Evolutionary conservation across 345 rosid genomes (phyloP), one percentile per base, ranked within the genome.

Genomic region (Linum lewisii): DNA sequence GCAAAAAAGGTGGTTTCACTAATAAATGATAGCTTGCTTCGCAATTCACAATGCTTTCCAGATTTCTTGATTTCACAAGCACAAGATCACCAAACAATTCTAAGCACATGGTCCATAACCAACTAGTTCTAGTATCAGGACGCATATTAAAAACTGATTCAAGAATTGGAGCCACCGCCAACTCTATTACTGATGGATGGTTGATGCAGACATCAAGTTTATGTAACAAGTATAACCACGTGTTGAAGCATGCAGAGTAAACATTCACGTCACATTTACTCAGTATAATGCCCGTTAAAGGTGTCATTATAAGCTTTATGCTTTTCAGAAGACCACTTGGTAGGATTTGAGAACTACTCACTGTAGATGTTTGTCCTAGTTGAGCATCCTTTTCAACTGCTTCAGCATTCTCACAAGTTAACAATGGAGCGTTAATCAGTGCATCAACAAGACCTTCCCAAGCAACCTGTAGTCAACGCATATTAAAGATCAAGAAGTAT

Each of bases 381-480:
- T 61, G 66, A 58, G 24, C 24, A 25, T 54, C 69, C 66, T 63
- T 71, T 38, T 64, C 66, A 58, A 54, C 25, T 18, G 51, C 59
- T 58, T 53, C 54, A 42, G 51, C 60, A 26, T 23, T 58, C 54
- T 42, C 66, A 60, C 32, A 60, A 62, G 58, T 67, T 45, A 64
- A 51, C 11, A 44, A 4, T 52, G 65, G 57, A 54, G 63, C 68
- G n/a, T 65, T 63, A 64, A 77, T 58, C 62, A 81, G 70, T 58
- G 73, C 78, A 77, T 81, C 85, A 63, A 83, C 61, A 23, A 83
- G 80, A 51, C 78, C 80, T 75, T 78, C 79, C 88, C 84, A 83
- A 5, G 85, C 79, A 68, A 69, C 83, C 88, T 83, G 66, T 52
- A 60, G 66, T 64, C 54, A 69, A 63, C 49, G 54, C 58, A 37